Conservation (phyloP, 768 basidiomycete species). For the Candolleomyces efflorescens region DNA sequence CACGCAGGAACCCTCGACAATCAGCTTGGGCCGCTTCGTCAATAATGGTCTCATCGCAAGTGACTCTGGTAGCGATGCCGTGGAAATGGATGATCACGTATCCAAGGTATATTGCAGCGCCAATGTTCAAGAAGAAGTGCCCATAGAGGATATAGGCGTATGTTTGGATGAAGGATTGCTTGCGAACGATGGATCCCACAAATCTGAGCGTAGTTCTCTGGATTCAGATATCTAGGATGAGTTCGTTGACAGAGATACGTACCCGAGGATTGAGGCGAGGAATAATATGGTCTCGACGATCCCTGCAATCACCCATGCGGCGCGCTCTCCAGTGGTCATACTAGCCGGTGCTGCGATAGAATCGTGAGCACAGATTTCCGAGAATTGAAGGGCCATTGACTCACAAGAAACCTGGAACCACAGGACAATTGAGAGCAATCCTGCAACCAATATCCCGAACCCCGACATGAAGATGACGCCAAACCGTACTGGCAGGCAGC, state of each 20-base stretch:
- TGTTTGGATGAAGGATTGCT: constrained; percentile 53
- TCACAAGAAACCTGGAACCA: constrained; percentile 63
- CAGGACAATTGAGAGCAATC: constrained; percentile 45
- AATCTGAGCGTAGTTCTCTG: constrained; percentile 34
- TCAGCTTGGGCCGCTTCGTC: constrained; percentile 36
- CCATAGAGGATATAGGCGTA: constrained; percentile 55
- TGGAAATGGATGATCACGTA: constrained; percentile 44
- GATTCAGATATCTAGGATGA: neutral
- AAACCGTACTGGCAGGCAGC: constrained; percentile 56
- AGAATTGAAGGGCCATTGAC: constrained; percentile 18
- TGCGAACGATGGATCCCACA: constrained; percentile 58
- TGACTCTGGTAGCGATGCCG: constrained; percentile 33
- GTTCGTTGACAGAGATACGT: constrained; percentile 10
- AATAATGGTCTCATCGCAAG: constrained; percentile 43
- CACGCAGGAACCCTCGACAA: constrained; percentile 38
- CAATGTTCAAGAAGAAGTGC: constrained; percentile 54
- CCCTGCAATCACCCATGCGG: constrained; percentile 46
- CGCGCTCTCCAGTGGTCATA: constrained; percentile 29
- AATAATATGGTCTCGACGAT: constrained; percentile 52
- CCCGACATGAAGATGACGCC: constrained; percentile 55
- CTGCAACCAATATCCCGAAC: constrained; percentile 51
- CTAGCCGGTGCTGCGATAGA: constrained; percentile 26
- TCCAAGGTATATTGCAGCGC: constrained; percentile 48
- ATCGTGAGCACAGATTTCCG: constrained; percentile 1
- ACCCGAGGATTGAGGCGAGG: constrained; percentile 56